A percentile compares a stretch with the other conserved stretches of the same genome.
Conservation (phyloP, 352 stramenopile genomes). For the Phytopythium chamaehyphon region DNA sequence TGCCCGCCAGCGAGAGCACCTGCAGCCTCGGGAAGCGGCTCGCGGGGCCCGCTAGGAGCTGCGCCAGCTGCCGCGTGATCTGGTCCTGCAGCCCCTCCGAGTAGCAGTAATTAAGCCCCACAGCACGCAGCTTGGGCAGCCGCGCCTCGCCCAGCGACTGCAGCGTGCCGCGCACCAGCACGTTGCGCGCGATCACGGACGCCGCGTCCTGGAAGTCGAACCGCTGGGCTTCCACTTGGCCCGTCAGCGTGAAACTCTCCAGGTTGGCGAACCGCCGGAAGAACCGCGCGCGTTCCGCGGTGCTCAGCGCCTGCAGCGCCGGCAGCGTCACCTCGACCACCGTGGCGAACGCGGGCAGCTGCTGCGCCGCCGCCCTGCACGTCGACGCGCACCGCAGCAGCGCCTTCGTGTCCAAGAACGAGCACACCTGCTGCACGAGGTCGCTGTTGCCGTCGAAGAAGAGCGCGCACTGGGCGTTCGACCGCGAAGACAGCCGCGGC, state of each 20-base stretch:
- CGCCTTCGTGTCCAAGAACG: slow-evolving; percentile 31
- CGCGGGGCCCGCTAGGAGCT: slow-evolving; percentile 19
- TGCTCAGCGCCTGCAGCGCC: slow-evolving; percentile 17
- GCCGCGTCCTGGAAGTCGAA: slow-evolving; percentile 47
- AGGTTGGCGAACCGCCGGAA: slow-evolving; percentile 40
- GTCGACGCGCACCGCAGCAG: slow-evolving; percentile 32
- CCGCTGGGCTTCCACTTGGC: slow-evolving; percentile 23
- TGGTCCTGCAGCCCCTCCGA: slow-evolving; percentile 46
- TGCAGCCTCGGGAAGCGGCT: slow-evolving; percentile 28
- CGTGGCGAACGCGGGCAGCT: slow-evolving; percentile 35
- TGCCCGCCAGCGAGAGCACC: slow-evolving; percentile 35
- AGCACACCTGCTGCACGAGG: slow-evolving; percentile 35
- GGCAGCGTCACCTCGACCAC: slow-evolving; percentile 24
- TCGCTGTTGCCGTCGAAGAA: slow-evolving; percentile 49
- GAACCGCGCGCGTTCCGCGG: slow-evolving; percentile 14
- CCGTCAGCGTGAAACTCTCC: slow-evolving; percentile 27
- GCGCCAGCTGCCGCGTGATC: slow-evolving; percentile 35
- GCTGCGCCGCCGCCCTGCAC: slow-evolving; percentile 18
- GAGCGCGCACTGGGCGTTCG: slow-evolving; percentile 17
- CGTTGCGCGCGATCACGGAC: slow-evolving; percentile 29
- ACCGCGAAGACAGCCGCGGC: not conserved
- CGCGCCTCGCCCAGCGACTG: slow-evolving; percentile 15
- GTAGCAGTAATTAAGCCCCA: slow-evolving; percentile 42
- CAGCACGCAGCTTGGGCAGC: slow-evolving; percentile 22
- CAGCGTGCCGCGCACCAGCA: slow-evolving; percentile 32